Base-by-base conservation (phyloP, 2,329 filamentous ascomycete species). In the Pseudocercospora fuligena region DNA sequence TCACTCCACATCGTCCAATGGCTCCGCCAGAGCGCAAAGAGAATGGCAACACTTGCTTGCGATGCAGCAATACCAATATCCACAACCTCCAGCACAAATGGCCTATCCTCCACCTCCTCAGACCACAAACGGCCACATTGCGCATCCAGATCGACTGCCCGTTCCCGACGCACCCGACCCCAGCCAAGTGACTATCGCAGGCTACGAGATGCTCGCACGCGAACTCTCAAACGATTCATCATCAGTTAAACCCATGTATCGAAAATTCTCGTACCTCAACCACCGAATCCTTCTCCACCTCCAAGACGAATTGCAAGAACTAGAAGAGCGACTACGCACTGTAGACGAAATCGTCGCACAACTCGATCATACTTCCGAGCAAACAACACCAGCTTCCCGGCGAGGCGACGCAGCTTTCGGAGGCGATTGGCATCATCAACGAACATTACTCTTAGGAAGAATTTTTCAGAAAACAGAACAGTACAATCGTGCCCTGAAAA, bases 261-360 rank as follows among this genome's bases (percentile, higher is more conserved):
- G 94, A 51, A 90, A 90, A 64, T 97, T 97, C 74, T 90, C 92
- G 76, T 85, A 88, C 11, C 81, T 97, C 19, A 94, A 95, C 73
- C 93, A 97, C 76, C 89, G 94, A 2, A 81, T 97, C 2, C 81
- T 97, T 2, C 83, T 97, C 0, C 89, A 95, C 69, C 83, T 97
- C 16, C 94, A 97, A 78, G 93, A 97, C 75, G 92, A 97, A 77
- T 87, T 97, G 19, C 84, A 85, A 31, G 90, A 94, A 73, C 82
- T 97, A 43, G 93, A 97, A 78, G 89, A 93, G 73, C 88, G 94
- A 65, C 84, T 97, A 0, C 86, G 87, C 19, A 82, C 84, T 0
- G 79, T 95, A 0, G 94, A 97, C 64, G 84, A 87, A 68, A 82
- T 82, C 49, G 83, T 87, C 73, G 80, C 81, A 14, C 81, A 82